Evolutionary conservation across 257 asterid species (phyloP).

Genomic region (Vinca minor): DNA sequence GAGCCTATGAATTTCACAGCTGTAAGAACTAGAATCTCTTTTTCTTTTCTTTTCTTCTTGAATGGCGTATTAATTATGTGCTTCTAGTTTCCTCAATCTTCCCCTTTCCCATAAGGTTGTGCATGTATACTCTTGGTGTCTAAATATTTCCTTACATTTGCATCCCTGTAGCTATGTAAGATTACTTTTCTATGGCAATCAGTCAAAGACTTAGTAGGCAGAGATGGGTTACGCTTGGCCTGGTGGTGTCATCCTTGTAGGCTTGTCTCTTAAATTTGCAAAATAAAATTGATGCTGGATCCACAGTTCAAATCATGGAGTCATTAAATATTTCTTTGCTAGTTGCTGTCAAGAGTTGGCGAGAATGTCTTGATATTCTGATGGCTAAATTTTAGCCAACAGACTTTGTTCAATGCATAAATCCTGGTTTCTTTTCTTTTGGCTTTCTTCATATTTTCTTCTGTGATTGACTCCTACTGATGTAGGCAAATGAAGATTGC

Average conservation of each 20-base stretch:
- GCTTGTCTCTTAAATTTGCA: background rate
- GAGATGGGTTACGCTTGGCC: background rate
- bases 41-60: slow-evolving; percentile 3
- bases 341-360: background rate
- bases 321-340: background rate
- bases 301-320: background rate
- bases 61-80: background rate
- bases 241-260: background rate
- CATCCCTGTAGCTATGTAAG: background rate
- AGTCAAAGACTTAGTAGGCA: background rate
- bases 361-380: background rate
- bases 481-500: slow-evolving; percentile 91
- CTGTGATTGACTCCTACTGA: background rate
- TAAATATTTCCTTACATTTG: background rate
- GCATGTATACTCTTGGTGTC: background rate
- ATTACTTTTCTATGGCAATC: background rate
- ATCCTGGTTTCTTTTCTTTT: background rate
- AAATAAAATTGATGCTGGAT: background rate
- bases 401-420: background rate
- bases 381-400: background rate
- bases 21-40: slow-evolving; percentile 40
- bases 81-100: background rate
- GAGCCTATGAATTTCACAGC: slow-evolving; percentile 99
- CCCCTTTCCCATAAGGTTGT: background rate
- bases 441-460: background rate